Evolutionary conservation across 306 rosid genomes (phyloP).

Genomic region (Macrotyloma uniflorum): DNA sequence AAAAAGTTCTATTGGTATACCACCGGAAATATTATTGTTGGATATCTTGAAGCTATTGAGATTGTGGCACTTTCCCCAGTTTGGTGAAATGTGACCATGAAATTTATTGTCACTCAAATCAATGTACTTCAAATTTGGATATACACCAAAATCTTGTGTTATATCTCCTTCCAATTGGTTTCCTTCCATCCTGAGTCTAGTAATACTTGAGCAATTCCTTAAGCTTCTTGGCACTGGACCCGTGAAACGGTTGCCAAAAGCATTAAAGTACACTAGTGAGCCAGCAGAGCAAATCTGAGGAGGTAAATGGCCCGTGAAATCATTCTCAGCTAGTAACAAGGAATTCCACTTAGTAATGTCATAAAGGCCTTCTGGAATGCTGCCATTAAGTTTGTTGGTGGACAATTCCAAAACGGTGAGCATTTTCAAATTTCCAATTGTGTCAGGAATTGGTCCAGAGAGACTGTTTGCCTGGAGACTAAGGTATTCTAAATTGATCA

Average conservation of each 20-base stretch:
- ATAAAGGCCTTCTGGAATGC: conserved; percentile 22
- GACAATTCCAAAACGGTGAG: conserved; percentile 8
- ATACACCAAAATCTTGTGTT: conserved; percentile 40
- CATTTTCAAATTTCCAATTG: conserved; percentile 36
- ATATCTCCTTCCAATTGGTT: conserved; percentile 51
- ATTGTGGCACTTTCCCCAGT: conserved; percentile 34
- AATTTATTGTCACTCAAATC: conserved; percentile 45
- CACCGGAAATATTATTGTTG: conserved; percentile 43
- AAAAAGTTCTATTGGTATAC: conserved; percentile 33
- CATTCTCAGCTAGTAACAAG: conserved; percentile 22
- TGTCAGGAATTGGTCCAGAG: conserved; percentile 39
- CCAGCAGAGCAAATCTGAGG: conserved; percentile 34
- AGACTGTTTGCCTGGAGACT: conserved; percentile 34
- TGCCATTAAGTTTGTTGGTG: conserved; percentile 38
- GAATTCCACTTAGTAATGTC: not conserved
- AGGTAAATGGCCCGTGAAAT: conserved; percentile 40
- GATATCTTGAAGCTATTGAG: conserved; percentile 17
- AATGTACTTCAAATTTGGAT: conserved; percentile 35
- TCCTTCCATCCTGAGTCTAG: conserved; percentile 35
- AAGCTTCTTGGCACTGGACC: conserved; percentile 43
- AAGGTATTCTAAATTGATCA: conserved; percentile 17
- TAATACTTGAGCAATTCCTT: conserved; percentile 33
- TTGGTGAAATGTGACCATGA: conserved; percentile 39
- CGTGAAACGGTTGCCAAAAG: conserved; percentile 12
- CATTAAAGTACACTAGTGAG: not conserved